Evolutionary conservation across 805 yeast species (phyloP), one percentile per base, ranked within the genome.

Genomic region (Spathaspora arborariae): DNA sequence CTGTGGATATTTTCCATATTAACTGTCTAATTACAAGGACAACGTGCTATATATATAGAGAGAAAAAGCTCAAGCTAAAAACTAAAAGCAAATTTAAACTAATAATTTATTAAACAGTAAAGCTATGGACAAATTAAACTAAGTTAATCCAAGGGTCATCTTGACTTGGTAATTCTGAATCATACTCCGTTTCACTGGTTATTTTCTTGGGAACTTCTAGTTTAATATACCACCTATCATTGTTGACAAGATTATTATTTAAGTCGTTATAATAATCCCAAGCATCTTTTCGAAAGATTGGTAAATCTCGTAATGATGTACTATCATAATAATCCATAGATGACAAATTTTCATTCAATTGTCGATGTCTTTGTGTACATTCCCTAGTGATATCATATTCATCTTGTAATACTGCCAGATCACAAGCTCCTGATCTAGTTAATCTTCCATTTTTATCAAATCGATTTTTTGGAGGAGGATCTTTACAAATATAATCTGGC

Each of bases 401-500:
- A 42, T 71, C 74, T 45, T 65, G 65, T 39, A 75, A 52, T 20
- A 59, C 56, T 2, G 51, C 44, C 42, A 60, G 62, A 39, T 62
- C 58, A 54, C 77, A 72, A 7, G 78, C 75, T 11, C 78, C 79
- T 40, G 48, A 50, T 8, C 65, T 49, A 0, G 73, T 63, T 33
- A 71, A 54, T 11, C 54, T 48, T 3, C 63, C 59, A 9, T 56
- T 54, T 35, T 62, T 62, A 39, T 51, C 58, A 51, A 52, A 58
- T n/a, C 45, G 46, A 42, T 59, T 56, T 40, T 62, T 48, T n/a
- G 76, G 75, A 1, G 62, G 45, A 1, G 62, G 45, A 5, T 46
- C 40, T 34, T 57, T 54, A 56, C 80, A 75, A 7, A 68, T 52
- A 20, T 60, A 55, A 51, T 75, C 72, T 4, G 76, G 68, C 3